A percentile compares a stretch with the other conserved stretches of the same genome.
Evolutionary conservation across 768 basidiomycete genomes (phyloP).

Genomic region (Termitomyces eurrhizus): DNA sequence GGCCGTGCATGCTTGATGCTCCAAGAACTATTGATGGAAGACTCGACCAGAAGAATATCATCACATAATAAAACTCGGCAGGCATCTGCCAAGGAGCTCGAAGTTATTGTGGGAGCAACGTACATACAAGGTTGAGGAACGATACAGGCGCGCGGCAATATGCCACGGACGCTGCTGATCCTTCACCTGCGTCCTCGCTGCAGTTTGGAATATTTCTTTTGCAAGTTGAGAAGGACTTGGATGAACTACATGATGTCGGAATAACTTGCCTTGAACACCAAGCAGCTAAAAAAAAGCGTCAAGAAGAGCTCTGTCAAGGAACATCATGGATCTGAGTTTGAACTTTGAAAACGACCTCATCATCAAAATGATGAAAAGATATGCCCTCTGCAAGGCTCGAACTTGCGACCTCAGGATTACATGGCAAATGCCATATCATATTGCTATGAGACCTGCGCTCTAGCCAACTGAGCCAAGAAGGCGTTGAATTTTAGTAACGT

Average conservation of each 20-base stretch:
- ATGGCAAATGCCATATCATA: conserved; percentile 17
- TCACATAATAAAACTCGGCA: background rate
- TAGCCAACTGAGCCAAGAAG: conserved; percentile 32
- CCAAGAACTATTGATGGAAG: background rate
- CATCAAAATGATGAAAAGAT: background rate
- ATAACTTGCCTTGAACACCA: conserved; percentile 7
- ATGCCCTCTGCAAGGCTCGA: conserved; percentile 54
- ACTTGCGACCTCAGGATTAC: conserved; percentile 60
- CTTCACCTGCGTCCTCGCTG: conserved; percentile 41
- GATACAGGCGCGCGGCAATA: conserved; percentile 30
- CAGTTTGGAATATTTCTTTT: conserved; percentile 48
- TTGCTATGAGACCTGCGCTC: conserved; percentile 29
- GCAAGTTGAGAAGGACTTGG: conserved; percentile 50
- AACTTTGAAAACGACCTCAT: too few species aligned
- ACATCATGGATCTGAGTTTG: background rate
- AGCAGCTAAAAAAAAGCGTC: too few species aligned
- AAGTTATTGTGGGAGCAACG: conserved; percentile 32
- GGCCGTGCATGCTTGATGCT: background rate
- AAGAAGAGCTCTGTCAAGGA: background rate
- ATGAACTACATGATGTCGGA: conserved; percentile 34
- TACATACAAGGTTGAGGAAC: conserved; percentile 28
- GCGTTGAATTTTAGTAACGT: background rate
- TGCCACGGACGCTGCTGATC: conserved; percentile 35
- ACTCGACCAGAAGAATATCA: background rate
- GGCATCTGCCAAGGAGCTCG: conserved; percentile 33